Evolutionary conservation across 768 basidiomycete species (phyloP).

Genomic region (Mycena olivaceomarginata): DNA sequence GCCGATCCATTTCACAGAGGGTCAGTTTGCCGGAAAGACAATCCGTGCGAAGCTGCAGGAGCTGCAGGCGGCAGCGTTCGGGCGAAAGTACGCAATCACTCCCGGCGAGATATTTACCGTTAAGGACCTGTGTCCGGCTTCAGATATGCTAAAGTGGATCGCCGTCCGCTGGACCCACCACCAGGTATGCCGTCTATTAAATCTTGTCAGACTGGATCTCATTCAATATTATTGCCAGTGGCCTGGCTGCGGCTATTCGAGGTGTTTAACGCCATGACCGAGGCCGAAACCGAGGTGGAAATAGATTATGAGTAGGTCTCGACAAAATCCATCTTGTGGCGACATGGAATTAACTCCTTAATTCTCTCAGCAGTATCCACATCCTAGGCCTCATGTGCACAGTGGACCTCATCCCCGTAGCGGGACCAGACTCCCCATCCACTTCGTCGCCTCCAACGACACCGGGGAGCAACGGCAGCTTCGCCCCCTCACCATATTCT

Average conservation of each 20-base stretch:
- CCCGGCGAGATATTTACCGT: slow-evolving; percentile 3
- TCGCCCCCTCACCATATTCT: slow-evolving; percentile 9
- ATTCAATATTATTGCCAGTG: slow-evolving; percentile 51
- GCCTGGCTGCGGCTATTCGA: slow-evolving; percentile 71
- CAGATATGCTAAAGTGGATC: slow-evolving; percentile 78
- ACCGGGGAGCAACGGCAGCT: slow-evolving; percentile 8
- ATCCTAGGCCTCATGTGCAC: slow-evolving; percentile 84
- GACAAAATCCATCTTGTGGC: not conserved
- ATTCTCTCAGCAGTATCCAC: slow-evolving; percentile 70
- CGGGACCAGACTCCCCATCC: slow-evolving; percentile 47
- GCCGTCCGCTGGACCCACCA: slow-evolving; percentile 80
- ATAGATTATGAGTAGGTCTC: slow-evolving; percentile 69
- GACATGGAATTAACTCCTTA: slow-evolving; percentile 24
- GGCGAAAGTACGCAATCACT: slow-evolving; percentile 72
- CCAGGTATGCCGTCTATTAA: slow-evolving; percentile 52
- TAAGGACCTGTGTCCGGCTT: not conserved
- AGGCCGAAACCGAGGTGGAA: slow-evolving; percentile 64
- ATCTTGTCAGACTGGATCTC: not conserved
- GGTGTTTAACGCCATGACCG: slow-evolving; percentile 64
- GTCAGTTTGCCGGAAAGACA: slow-evolving; percentile 77
- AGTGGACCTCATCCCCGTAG: slow-evolving; percentile 84
- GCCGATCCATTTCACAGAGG: slow-evolving; percentile 74
- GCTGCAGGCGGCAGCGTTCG: slow-evolving; percentile 79
- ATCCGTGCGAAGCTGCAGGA: slow-evolving; percentile 74
- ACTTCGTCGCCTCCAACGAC: slow-evolving; percentile 41